Percentiles rank a stretch among this genome's conserved stretches.
Evolutionary conservation across 1,284 basidiomycete genomes (phyloP).

Genomic region (Marasmius tenuissimus): DNA sequence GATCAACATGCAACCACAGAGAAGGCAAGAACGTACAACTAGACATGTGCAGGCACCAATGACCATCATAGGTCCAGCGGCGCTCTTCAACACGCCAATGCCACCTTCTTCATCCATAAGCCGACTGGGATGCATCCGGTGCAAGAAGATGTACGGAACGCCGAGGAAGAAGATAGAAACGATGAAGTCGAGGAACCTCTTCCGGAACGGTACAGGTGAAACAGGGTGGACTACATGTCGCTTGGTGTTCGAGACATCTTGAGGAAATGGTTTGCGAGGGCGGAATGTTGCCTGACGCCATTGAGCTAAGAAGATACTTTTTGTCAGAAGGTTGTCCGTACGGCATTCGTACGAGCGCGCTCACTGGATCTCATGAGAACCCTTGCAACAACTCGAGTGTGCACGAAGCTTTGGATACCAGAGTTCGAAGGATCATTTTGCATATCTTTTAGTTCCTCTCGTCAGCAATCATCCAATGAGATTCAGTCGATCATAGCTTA

Average conservation of each 20-base stretch:
- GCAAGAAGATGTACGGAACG: constrained; percentile 69
- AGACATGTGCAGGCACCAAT: constrained; percentile 65
- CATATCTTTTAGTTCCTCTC: constrained; percentile 23
- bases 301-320: constrained; percentile 42
- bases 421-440: constrained; percentile 28
- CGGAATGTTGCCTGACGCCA: constrained; percentile 75
- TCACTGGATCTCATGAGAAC: constrained; percentile 66
- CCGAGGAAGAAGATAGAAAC: constrained; percentile 66
- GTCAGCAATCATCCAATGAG: background rate
- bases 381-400: constrained; percentile 66
- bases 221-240: constrained; percentile 5
- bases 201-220: constrained; percentile 41
- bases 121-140: constrained; percentile 42
- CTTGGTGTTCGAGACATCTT: constrained; percentile 32
- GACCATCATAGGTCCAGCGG: constrained; percentile 56
- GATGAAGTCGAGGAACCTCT: constrained; percentile 54
- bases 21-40: constrained; percentile 41
- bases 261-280: constrained; percentile 58
- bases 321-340: background rate
- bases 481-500: constrained; percentile 8
- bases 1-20: background rate
- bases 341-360: constrained; percentile 20
- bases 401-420: constrained; percentile 45
- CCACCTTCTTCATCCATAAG: constrained; percentile 60
- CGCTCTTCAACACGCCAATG: constrained; percentile 31